phyloP scores from a whole-genome alignment of 2,329 filamentous ascomycete genomes.

The Fusarium sp. region DNA sequence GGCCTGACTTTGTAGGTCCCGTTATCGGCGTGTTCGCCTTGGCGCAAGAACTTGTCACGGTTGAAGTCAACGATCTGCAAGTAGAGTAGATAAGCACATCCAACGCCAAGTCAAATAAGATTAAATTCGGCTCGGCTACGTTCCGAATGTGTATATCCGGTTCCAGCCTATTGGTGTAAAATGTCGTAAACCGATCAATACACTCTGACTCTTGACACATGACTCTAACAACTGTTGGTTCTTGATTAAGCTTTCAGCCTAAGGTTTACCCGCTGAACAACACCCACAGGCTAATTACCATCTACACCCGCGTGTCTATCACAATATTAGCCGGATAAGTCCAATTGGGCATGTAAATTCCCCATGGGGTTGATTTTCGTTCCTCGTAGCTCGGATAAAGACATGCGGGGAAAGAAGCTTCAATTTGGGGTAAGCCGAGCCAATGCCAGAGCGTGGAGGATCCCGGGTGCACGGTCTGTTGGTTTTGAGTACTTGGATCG shows the following conservation, averaged over 20 bases:
- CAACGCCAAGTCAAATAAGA: neutral
- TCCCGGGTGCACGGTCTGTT: neutral
- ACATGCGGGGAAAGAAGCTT: conserved; percentile 12
- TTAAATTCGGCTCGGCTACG: neutral
- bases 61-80: conserved; percentile 6
- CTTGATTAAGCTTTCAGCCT: conserved; percentile 20
- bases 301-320: neutral
- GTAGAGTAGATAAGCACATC: conserved; percentile 8
- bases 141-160: neutral
- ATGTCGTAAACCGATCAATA: neutral
- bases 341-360: neutral
- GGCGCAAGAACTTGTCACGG: neutral
- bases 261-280: neutral
- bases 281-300: neutral
- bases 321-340: neutral
- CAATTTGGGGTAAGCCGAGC: neutral
- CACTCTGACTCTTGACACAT: neutral
- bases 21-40: conserved; percentile 20
- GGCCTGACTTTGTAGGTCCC: conserved; percentile 21
- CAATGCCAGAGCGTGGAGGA: neutral
- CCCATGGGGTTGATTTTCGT: conserved; percentile 24
- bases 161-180: conserved; percentile 1
- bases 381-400: conserved; percentile 19
- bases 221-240: conserved; percentile 7
- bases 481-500: neutral